These are phyloP conservation scores for Pseudogymnoascus verrucosus DNA, from an alignment of 2,329 filamentous ascomycete species.

Conservation along the genomic window DNA sequence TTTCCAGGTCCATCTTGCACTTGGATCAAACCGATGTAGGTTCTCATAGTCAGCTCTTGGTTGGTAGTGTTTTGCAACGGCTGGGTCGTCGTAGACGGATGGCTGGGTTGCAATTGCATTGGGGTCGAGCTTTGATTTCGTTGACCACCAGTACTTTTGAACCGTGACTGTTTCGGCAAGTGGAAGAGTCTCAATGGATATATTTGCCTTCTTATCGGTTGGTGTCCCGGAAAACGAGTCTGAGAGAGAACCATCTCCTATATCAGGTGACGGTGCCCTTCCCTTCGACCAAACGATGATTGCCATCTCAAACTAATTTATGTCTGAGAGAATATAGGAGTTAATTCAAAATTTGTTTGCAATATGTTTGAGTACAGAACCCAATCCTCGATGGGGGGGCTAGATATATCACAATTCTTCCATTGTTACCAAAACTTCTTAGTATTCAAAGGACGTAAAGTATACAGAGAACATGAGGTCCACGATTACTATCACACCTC, in stretches of 20 bases:
- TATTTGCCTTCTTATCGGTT: background rate
- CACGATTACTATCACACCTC: background rate
- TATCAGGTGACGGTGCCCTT: background rate
- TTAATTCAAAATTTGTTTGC: background rate
- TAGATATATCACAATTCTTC: background rate
- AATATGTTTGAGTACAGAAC: background rate
- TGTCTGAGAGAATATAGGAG: too few relatives aligned
- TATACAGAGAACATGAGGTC: background rate
- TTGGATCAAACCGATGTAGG: conserved; percentile 31
- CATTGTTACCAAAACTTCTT: background rate
- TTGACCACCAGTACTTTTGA: conserved; percentile 21
- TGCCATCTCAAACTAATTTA: background rate
- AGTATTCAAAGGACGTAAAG: background rate
- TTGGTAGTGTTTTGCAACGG: conserved; percentile 17
- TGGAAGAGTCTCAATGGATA: background rate
- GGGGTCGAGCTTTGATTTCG: conserved; percentile 14
- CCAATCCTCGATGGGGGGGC: background rate
- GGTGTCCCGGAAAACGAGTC: background rate
- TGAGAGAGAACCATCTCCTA: background rate
- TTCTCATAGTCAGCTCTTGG: conserved; percentile 30
- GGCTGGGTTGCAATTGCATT: conserved; percentile 21
- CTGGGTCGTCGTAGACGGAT: conserved; percentile 22
- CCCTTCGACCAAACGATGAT: background rate
- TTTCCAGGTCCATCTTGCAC: conserved; percentile 31
- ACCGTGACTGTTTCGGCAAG: conserved; percentile 11